Evolutionary conservation across 257 asterid genomes (phyloP), one percentile per base, ranked within the genome.

Genomic region (Ehretia macrophylla): DNA sequence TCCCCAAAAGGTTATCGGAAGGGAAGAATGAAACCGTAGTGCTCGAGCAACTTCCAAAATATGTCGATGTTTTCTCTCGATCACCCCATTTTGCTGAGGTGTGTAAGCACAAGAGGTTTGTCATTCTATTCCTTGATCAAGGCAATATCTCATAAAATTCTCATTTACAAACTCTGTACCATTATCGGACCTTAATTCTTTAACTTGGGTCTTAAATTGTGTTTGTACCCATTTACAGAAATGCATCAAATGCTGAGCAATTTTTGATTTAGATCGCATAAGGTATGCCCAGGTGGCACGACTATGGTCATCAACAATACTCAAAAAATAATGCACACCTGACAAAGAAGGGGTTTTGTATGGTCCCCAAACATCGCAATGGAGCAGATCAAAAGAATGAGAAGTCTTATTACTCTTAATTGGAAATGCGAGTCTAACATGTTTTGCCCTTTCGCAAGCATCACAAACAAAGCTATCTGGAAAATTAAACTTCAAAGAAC

Each of bases 1-100:
- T 3, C 12, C 48, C 48, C 47, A 56, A 32, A 56, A 56, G 5
- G 0, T 16, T n/a, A 56, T 14, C 1, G 60, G 60, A 8, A 56
- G 10, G 20, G 4, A 0, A 3, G 22, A 23, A 9, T 56, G 60
- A 56, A 56, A 56, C 16, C 17, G n/a, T 1, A 58, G 17, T 0
- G 63, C 63, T 5, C 50, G 32, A 10, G 63, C 51, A 1, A 38
- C 27, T 10, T 39, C 11, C 4, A 58, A 16, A 0, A 58, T n/a
- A 40, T 58, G 63, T 4, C 51, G 63, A 18, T 58, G 50, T 40
- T 58, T 58, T 44, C 52, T 14, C 14, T 58, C 63, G 0, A 18
- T 51, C 13, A 17, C 11, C 5, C 63, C 52, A 58, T 58, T 58
- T 39, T 58, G 52, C 19, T 58, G 63, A 44, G 63, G 63, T 1